These are phyloP conservation scores for Kurtzmaniella natalensis DNA, from an alignment of 1,139 yeast species.

Conservation along the genomic window DNA sequence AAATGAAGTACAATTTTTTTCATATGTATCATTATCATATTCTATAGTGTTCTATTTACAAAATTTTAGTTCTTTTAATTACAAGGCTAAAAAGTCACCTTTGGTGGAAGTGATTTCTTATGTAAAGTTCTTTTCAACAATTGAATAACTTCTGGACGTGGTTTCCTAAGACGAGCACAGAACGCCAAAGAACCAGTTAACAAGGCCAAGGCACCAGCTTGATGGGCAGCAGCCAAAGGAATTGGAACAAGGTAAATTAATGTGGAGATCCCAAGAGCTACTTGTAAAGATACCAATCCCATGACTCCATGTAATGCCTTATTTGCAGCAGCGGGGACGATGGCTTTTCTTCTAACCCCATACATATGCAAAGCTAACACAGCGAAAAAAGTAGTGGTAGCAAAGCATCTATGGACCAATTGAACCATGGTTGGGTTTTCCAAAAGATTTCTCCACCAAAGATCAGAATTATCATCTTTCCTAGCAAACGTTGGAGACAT, in stretches of 20 bases:
- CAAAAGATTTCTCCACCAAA: conserved; percentile 86
- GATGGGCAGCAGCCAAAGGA: conserved; percentile 91
- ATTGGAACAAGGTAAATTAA: conserved; percentile 87
- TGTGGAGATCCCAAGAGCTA: conserved; percentile 79
- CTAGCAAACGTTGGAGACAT: conserved; percentile 74
- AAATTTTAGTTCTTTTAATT: not conserved
- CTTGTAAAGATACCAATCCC: conserved; percentile 84
- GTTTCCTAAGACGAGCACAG: conserved; percentile 65
- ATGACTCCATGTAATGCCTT: conserved; percentile 61
- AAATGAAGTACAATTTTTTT: not conserved
- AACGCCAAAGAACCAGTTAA: conserved; percentile 74
- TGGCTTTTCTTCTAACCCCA: conserved; percentile 49
- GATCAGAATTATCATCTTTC: conserved; percentile 61
- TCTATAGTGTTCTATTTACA: conserved; percentile 5
- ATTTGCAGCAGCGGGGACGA: conserved; percentile 55
- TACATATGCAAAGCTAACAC: conserved; percentile 65
- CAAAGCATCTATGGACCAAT: conserved; percentile 81
- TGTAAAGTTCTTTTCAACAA: conserved; percentile 20
- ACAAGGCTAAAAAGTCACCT: not conserved
- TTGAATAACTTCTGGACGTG: conserved; percentile 46
- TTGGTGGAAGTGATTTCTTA: conserved; percentile 7
- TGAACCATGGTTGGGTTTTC: conserved; percentile 98
- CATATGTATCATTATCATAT: not conserved
- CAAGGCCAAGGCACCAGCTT: conserved; percentile 92
- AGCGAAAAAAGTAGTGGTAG: conserved; percentile 73